phyloP scores from a whole-genome alignment of 495 filamentous ascomycete genomes.

The Patellaria atrata region DNA sequence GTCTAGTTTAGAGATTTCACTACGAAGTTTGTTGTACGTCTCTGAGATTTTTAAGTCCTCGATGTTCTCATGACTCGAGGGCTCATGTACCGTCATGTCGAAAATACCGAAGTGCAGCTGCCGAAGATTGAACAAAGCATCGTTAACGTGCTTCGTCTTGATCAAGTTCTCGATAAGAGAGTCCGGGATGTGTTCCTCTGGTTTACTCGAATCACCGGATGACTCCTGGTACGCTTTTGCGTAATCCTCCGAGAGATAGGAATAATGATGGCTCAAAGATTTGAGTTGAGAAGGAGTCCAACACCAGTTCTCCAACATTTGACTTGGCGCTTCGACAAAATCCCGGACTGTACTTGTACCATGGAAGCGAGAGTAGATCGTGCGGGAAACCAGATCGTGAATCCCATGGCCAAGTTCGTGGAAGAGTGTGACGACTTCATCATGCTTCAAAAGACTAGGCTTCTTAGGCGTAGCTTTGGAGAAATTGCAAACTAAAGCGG shows the following conservation, averaged over 20 bases:
- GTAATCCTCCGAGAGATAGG: conserved; percentile 46
- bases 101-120: conserved; percentile 60
- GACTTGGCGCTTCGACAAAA: conserved; percentile 58
- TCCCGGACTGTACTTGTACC: conserved; percentile 57
- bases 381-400: conserved; percentile 52
- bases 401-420: conserved; percentile 67
- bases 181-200: conserved; percentile 43
- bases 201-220: conserved; percentile 27
- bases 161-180: conserved; percentile 46
- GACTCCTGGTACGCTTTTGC: conserved; percentile 39
- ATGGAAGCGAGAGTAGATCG: conserved; percentile 57
- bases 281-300: conserved; percentile 56
- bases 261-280: conserved; percentile 51
- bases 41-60: conserved; percentile 24
- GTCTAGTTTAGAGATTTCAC: conserved; percentile 48
- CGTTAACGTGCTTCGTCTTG: conserved; percentile 56
- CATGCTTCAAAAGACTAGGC: conserved; percentile 54
- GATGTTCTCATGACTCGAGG: conserved; percentile 23
- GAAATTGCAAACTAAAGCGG: conserved; percentile 60
- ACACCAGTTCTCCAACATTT: conserved; percentile 71
- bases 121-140: conserved; percentile 50
- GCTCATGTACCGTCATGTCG: conserved; percentile 35
- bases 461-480: conserved; percentile 55
- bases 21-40: conserved; percentile 28
- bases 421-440: conserved; percentile 58